A percentile compares a stretch with the other conserved stretches of the same genome.
Conservation (phyloP, 495 filamentous ascomycete genomes). For the Neurospora hispaniola region DNA sequence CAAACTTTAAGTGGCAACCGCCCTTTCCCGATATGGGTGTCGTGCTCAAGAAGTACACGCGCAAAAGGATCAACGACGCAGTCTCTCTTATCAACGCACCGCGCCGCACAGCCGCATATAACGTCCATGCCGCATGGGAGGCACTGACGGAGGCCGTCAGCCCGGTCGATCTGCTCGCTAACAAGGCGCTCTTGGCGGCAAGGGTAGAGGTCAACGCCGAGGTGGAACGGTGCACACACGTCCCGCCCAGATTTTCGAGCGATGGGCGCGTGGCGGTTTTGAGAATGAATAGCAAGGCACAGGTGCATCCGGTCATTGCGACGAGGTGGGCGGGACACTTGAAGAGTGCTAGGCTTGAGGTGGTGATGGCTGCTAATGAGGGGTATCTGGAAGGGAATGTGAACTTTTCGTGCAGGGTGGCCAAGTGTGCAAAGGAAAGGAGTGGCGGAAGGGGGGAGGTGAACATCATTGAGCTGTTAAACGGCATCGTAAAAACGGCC, state of each 20-base stretch:
- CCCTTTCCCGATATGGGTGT: conserved; percentile 49
- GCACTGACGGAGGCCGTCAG: conserved; percentile 27
- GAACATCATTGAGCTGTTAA: conserved; percentile 44
- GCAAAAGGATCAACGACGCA: conserved; percentile 44
- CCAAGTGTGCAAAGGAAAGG: conserved; percentile 31
- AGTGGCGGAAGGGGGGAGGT: conserved; percentile 29
- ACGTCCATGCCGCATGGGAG: conserved; percentile 45
- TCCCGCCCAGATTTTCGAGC: conserved; percentile 43
- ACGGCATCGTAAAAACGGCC: conserved; percentile 30
- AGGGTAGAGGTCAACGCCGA: conserved; percentile 42
- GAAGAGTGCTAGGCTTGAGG: conserved; percentile 38
- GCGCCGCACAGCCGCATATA: conserved; percentile 41
- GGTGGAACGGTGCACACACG: conserved; percentile 42
- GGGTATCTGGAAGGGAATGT: conserved; percentile 46
- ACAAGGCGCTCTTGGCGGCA: conserved; percentile 33
- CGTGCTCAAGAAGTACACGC: conserved; percentile 44
- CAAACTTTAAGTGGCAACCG: conserved; percentile 43
- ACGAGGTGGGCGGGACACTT: conserved; percentile 48
- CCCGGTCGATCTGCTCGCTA: conserved; percentile 36
- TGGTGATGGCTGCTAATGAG: conserved; percentile 47
- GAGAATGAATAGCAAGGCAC: conserved; percentile 39
- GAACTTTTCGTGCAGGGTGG: conserved; percentile 49
- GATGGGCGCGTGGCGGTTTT: conserved; percentile 48
- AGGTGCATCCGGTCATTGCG: conserved; percentile 50
- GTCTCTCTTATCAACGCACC: conserved; percentile 49